Evolutionary conservation across 2,329 filamentous ascomycete genomes (phyloP).

Genomic region (Bertia moriformis): DNA sequence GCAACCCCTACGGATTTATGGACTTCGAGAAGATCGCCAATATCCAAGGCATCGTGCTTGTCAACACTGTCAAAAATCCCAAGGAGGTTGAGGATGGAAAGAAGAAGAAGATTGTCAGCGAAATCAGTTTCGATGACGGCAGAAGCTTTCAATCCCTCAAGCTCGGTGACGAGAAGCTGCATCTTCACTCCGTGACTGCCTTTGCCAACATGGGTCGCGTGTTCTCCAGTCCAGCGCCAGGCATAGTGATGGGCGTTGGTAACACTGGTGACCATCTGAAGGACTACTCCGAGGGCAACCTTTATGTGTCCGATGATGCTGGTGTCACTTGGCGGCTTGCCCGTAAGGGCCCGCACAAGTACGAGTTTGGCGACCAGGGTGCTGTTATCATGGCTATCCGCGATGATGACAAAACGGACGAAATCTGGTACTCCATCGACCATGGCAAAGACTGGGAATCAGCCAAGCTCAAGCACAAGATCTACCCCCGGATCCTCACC

Average conservation of each 20-base stretch:
- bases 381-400: slow-evolving; percentile 72
- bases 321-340: slow-evolving; percentile 70
- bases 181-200: slow-evolving; percentile 77
- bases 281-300: slow-evolving; percentile 57
- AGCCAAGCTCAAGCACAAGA: slow-evolving; percentile 50
- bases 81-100: slow-evolving; percentile 47
- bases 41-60: slow-evolving; percentile 81
- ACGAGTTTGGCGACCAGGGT: slow-evolving; percentile 89
- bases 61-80: slow-evolving; percentile 81
- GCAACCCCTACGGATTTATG: slow-evolving; percentile 59
- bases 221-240: slow-evolving; percentile 86
- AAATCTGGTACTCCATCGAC: slow-evolving; percentile 66
- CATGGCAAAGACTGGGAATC: slow-evolving; percentile 75
- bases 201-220: slow-evolving; percentile 64
- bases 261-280: slow-evolving; percentile 69
- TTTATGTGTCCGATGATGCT: slow-evolving; percentile 83
- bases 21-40: slow-evolving; percentile 90
- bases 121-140: slow-evolving; percentile 92
- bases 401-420: slow-evolving; percentile 52
- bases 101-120: slow-evolving; percentile 57
- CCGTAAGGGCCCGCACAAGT: slow-evolving; percentile 74
- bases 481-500: slow-evolving; percentile 62
- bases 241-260: slow-evolving; percentile 83
- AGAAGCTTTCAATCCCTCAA: slow-evolving; percentile 67
- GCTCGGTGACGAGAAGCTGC: slow-evolving; percentile 51